Percentiles rank a stretch among this genome's conserved stretches.
Evolutionary conservation across 176 grass and related monocot genomes (phyloP).

Genomic region (Thalia dealbata): DNA sequence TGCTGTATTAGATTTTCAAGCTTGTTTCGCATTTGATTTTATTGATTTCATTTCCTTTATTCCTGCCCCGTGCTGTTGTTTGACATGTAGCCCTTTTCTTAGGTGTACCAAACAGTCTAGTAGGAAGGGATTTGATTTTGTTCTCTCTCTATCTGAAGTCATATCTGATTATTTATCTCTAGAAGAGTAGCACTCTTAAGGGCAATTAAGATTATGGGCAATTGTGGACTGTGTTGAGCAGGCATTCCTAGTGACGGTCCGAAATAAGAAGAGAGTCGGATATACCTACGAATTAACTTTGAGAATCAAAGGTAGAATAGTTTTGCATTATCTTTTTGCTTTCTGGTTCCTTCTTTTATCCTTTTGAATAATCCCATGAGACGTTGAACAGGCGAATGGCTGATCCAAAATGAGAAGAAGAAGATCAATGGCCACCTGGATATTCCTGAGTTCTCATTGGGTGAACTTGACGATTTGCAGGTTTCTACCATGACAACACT

Average conservation of each 20-base stretch:
- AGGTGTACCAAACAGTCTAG: too few relatives aligned
- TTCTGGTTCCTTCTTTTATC: not conserved
- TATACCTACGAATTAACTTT: slow-evolving; percentile 89
- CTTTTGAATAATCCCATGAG: not conserved
- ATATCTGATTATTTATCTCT: too few relatives aligned
- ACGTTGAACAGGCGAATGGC: slow-evolving; percentile 65
- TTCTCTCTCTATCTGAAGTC: too few relatives aligned
- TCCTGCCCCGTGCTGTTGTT: not conserved
- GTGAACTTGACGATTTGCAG: slow-evolving; percentile 83
- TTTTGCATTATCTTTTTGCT: not conserved
- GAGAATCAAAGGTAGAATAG: slow-evolving; percentile 58
- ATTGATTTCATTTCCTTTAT: not conserved
- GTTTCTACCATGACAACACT: slow-evolving; percentile 16
- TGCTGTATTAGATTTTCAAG: too few relatives aligned
- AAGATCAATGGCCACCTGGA: slow-evolving; percentile 72
- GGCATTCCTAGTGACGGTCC: slow-evolving; percentile 75
- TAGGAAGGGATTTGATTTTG: too few relatives aligned
- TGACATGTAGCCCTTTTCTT: too few relatives aligned
- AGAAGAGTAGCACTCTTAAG: not conserved
- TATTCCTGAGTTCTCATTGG: slow-evolving; percentile 85
- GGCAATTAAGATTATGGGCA: not conserved
- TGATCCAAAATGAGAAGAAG: slow-evolving; percentile 58
- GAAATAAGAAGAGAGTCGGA: slow-evolving; percentile 91
- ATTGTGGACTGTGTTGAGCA: slow-evolving; percentile 14
- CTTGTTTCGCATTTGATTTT: too few relatives aligned